Evolutionary conservation across 257 asterid genomes (phyloP).

Genomic region (Petunia secreta): DNA sequence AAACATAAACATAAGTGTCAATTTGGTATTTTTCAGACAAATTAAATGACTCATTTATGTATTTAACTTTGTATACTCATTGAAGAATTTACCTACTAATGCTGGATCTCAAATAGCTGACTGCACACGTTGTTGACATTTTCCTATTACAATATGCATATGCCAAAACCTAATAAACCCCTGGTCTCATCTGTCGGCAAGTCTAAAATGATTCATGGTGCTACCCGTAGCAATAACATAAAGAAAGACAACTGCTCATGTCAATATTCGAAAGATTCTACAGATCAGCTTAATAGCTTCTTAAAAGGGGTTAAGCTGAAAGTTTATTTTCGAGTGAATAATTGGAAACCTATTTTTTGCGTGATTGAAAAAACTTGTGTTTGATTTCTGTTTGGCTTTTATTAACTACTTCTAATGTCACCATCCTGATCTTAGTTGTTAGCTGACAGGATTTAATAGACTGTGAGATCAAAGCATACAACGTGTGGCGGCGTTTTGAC

Average conservation of each 20-base stretch:
- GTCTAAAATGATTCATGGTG: not conserved
- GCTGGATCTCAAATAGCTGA: not conserved
- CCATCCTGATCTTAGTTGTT: not conserved
- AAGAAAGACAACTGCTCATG: not conserved
- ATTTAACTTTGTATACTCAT: not conserved
- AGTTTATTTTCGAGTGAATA: not conserved
- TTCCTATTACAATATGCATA: not conserved
- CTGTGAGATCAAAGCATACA: constrained; percentile 16
- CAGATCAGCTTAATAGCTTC: not conserved
- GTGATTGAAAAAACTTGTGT: not conserved
- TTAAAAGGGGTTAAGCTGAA: too few relatives aligned
- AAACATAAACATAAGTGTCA: not conserved
- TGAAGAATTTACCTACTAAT: not conserved
- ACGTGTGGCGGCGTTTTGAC: constrained; percentile 57
- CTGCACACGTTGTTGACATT: not conserved
- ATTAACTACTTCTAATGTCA: not conserved
- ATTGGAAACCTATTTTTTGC: constrained; percentile 12
- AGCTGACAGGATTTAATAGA: constrained; percentile 11
- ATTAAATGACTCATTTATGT: not conserved
- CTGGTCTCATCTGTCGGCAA: not conserved
- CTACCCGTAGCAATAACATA: not conserved
- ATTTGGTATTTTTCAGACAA: not conserved
- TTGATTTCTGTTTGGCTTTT: not conserved
- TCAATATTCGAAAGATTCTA: not conserved
- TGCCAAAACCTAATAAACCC: not conserved